Base-by-base conservation (phyloP, 2,329 filamentous ascomycete species). In the Penicillium frequentans region DNA sequence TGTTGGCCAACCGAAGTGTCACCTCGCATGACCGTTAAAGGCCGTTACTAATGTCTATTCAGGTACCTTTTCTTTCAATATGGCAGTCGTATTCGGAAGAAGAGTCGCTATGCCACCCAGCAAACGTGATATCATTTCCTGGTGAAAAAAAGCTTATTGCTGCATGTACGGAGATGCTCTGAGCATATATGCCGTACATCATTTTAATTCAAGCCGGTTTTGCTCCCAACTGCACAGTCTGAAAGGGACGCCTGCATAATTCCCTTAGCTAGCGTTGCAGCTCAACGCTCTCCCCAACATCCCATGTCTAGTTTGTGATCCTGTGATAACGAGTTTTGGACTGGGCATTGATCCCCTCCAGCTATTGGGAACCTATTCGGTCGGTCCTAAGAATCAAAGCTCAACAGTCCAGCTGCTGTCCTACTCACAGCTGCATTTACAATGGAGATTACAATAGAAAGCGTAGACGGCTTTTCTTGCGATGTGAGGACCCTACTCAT, bases 51-150 rank as follows among this genome's bases (percentile, higher is more conserved):
- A 61, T 31, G 3, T 2, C 23, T 39, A 26, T 35, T 19, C 35
- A 79, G 77, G 54, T 79, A 77, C 58, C 56, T 79, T 33, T 79
- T 79, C 63, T 79, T 76, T 62, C 72, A 68, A 45, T 76, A 77
- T 54, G 77, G 77, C 13, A 71, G 69, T 59, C 69, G 66, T 31
- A 74, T 79, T 57, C 73, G 77, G 56, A 69, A 73, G 61, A 72
- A 68, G 57, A 78, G 75, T 63, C 73, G 73, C 49, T 77, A 73
- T 55, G 73, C 74, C 6, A 70, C 66, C 21, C 62, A 65, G 16
- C 67, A 70, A 50, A 59, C 52, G 47, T 69, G 58, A 66, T 9
- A 21, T 37, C 14, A 21, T 55, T n/a, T 11, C n/a, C 13, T 23
- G 31, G 16, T 7, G 10, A 52, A 14, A 45, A 52, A 35, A n/a